Base-by-base conservation (phyloP, 1,284 basidiomycete genomes). In the Ustilago crameri region DNA sequence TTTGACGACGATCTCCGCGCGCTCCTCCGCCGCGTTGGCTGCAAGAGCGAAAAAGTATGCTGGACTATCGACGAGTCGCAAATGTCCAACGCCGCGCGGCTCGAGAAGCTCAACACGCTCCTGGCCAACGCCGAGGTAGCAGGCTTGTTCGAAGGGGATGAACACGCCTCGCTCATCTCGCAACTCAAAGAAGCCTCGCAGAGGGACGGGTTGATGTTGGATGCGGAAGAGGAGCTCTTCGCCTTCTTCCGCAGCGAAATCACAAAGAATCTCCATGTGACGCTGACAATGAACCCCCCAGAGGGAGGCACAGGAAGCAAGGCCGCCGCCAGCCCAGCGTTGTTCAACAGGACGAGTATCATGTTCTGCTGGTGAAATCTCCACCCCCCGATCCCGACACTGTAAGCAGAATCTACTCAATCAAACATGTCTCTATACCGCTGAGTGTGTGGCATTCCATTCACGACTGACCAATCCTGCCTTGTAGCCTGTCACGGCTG, bases 1-100 rank as follows among this genome's bases (percentile, higher is more conserved):
- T 99, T 99, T 79, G 96, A 98, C 77, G 95, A 98, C 71, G 96
- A 99, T 82, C 87, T 99, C 45, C 90, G 96, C 27, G 91, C 90
- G 0, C 93, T 99, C 2, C 89, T 99, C 30, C 91, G 95, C 37
- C 90, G 96, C 26, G 88, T 95, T 0, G 97, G 96, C 7, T 96
- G 94, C 86, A 98, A 98, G 83, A 95, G 93, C 75, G 96, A 99
- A 85, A 98, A 98, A 85, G 91, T 99, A 40, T 98, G 94, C 83
- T 99, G 98, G 87, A 98, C 98, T 84, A 98, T 99, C 42, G 96
- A 99, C 84, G 96, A 99, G 84, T 96, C 93, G 1, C 98, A 99
- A 80, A 95, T 98, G 26, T 90, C 98, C 37, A 95, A 98, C 83
- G 94, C 96, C 5, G 96, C 96, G 56, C 98, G 98, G 87, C 86